Base-by-base conservation (phyloP, 2,329 filamentous ascomycete species). In the Aspergillus luchuensis region DNA sequence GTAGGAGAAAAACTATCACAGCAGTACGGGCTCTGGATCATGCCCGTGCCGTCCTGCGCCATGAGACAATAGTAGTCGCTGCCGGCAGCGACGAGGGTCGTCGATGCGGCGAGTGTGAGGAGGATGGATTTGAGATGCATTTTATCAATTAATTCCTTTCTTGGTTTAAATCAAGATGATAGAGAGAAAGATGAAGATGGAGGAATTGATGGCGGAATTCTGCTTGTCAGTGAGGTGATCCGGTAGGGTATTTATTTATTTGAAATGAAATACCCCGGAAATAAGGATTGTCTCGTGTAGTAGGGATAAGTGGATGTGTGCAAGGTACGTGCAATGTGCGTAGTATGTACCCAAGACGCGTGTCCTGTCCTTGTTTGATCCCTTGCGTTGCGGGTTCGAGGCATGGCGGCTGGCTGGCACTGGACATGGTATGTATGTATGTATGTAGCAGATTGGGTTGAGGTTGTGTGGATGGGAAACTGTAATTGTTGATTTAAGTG, bases 21-120 rank as follows among this genome's bases (percentile, higher is more conserved):
- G 65, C 72, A 74, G 62, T 63, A 74, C 13, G 72, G 66, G 17
- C 60, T 43, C 59, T 74, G 72, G 28, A 73, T 30, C 63, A 72
- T 67, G 45, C 64, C 65, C 0, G 68, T 64, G 23, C 69, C 45
- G 54, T 73, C 72, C 13, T 56, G 53, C 2, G 70, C 69, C 55
- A 73, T 67, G 19, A 59, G 57, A 57, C 72, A 74, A 63, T 61
- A 64, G 49, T 60, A 67, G 49, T 41, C 25, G n/a, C 53, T 36
- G 11, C 61, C 64, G 21, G 56, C 64, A 17, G 56, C 33, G 38
- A 58, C 59, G 21, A 63, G 53, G 36, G 57, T 38, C 2, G 56
- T 36, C n/a, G 65, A 49, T 21, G 65, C 63, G 61, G 62, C 54
- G 49, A 71, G 61, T 59, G 57, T 57, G 59, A 72, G 57, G 56